phyloP scores from a whole-genome alignment of 164 flowering plant species.

The Aristolochia contorta region DNA sequence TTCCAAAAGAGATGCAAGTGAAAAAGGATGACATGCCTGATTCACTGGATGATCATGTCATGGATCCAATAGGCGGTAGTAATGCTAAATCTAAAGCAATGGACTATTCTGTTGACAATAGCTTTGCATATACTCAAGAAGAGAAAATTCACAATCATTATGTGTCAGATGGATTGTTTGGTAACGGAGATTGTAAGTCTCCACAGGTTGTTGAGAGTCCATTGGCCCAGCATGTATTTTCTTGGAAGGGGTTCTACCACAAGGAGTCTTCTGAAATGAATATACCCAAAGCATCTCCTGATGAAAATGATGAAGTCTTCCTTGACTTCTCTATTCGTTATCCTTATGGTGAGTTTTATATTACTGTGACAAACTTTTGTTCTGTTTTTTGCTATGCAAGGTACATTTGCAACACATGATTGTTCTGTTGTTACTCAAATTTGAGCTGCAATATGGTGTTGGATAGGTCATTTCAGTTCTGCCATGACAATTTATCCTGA shows the following conservation, averaged over 20 bases:
- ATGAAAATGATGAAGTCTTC: conserved; percentile 11
- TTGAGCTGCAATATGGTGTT: too few relatives aligned
- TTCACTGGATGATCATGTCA: conserved; percentile 19
- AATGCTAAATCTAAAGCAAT: neutral
- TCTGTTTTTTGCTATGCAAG: too few relatives aligned
- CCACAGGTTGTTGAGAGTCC: conserved; percentile 8
- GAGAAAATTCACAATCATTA: too few relatives aligned
- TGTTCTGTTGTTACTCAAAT: too few relatives aligned
- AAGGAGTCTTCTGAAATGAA: conserved; percentile 26
- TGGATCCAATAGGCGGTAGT: conserved; percentile 3
- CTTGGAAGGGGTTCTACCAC: conserved; percentile 19
- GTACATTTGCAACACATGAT: too few relatives aligned
- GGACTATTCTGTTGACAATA: too few relatives aligned
- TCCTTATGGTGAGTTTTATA: conserved; percentile 33
- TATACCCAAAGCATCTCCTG: conserved; percentile 14
- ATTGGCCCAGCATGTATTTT: conserved; percentile 7
- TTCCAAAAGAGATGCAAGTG: conserved; percentile 44
- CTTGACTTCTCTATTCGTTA: conserved; percentile 25
- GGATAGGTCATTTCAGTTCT: too few relatives aligned
- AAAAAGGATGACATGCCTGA: conserved; percentile 14
- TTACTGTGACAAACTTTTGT: neutral
- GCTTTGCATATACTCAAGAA: too few relatives aligned
- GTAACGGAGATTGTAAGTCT: conserved; percentile 23
- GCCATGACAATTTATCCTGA: too few relatives aligned
- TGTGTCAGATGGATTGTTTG: conserved; percentile 49